phyloP scores from a whole-genome alignment of 768 basidiomycete genomes.

The Coprinopsis cinerea region DNA sequence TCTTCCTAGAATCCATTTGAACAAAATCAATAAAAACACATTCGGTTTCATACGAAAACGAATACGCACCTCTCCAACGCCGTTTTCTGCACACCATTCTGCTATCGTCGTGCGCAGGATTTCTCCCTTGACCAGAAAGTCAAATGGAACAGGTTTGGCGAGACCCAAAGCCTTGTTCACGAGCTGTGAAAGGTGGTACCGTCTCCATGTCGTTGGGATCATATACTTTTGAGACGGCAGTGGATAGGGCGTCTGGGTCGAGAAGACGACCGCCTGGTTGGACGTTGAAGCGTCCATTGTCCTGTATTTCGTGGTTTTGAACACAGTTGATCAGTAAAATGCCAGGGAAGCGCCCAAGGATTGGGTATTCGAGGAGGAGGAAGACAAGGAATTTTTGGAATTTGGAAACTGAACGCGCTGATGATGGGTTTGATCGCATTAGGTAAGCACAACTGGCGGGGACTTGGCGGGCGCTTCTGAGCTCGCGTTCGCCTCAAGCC shows the following conservation, averaged over 20 bases:
- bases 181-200: constrained; percentile 96
- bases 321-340: background rate
- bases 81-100: constrained; percentile 69
- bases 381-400: too few species aligned
- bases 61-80: constrained; percentile 58
- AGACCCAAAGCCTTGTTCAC: constrained; percentile 89
- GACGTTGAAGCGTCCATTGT: constrained; percentile 11
- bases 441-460: too few species aligned
- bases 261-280: constrained; percentile 62
- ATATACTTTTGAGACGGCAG: constrained; percentile 88
- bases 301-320: too few species aligned
- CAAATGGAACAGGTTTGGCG: constrained; percentile 77
- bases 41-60: background rate
- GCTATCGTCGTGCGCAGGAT: constrained; percentile 65
- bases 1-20: constrained; percentile 53
- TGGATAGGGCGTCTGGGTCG: constrained; percentile 65
- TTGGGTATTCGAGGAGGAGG: too few species aligned
- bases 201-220: constrained; percentile 84
- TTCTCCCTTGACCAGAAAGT: constrained; percentile 85
- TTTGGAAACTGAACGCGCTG: too few species aligned
- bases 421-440: too few species aligned
- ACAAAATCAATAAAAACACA: background rate
- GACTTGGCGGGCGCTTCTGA: too few species aligned
- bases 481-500: too few species aligned
- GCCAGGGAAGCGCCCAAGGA: too few species aligned